Conservation (phyloP, 352 stramenopile species). For the Phytophthora europaea region DNA sequence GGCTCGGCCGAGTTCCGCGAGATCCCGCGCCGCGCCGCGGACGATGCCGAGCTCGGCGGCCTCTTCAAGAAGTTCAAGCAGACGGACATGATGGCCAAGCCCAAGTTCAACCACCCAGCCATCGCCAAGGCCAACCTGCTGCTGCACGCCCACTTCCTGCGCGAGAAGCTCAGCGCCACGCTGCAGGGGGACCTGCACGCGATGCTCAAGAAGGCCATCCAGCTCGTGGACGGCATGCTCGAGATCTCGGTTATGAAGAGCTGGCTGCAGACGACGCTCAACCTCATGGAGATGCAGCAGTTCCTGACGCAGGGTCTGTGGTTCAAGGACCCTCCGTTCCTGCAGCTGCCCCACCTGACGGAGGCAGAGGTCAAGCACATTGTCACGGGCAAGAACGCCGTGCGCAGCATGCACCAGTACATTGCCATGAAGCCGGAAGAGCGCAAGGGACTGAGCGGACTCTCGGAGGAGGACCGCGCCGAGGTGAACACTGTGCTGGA, state of each 20-base stretch:
- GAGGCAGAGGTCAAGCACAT: constrained; percentile 94
- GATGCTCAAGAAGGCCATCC: constrained; percentile 96
- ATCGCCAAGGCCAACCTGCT: constrained; percentile 92
- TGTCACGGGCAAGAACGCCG: constrained; percentile 92
- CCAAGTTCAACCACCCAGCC: constrained; percentile 87
- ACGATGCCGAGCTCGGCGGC: constrained; percentile 71
- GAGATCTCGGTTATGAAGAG: constrained; percentile 97
- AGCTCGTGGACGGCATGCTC: constrained; percentile 99
- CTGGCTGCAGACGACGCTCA: constrained; percentile 95
- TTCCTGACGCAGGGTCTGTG: constrained; percentile 98
- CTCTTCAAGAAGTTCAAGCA: constrained; percentile 87
- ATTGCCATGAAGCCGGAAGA: constrained; percentile 90
- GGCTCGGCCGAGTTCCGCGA: constrained; percentile 93
- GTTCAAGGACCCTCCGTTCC: constrained; percentile 92
- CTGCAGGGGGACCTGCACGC: constrained; percentile 92
- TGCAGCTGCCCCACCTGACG: constrained; percentile 93
- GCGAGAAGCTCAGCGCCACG: constrained; percentile 79
- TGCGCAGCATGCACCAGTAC: constrained; percentile 96
- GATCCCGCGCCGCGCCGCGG: constrained; percentile 67
- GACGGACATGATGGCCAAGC: constrained; percentile 83
- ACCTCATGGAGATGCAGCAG: constrained; percentile 98
- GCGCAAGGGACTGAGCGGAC: constrained; percentile 94
- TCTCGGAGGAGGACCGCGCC: constrained; percentile 92
- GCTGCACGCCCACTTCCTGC: constrained; percentile 96
- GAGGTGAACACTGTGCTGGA: constrained; percentile 95